phyloP scores from a whole-genome alignment of 768 basidiomycete species.

The Leccinum aurantiacum region DNA sequence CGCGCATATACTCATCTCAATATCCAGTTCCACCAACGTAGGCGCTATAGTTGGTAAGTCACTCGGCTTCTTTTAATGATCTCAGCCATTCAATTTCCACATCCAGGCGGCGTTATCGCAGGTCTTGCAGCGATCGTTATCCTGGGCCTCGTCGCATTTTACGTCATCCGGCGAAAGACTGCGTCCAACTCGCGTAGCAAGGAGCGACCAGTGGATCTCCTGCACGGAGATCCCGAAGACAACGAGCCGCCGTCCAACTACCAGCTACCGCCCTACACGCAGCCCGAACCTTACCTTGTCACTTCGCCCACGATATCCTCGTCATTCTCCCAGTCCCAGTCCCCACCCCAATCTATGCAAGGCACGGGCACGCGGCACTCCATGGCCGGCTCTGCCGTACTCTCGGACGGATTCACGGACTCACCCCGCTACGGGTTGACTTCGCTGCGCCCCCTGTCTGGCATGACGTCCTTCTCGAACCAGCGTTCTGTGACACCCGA shows the following conservation, averaged over 20 bases:
- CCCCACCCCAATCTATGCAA: slow-evolving; percentile 24
- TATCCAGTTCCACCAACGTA: slow-evolving; percentile 36
- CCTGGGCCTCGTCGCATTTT: slow-evolving; percentile 41
- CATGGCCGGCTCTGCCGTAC: slow-evolving; percentile 20
- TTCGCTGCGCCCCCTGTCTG: slow-evolving; percentile 29
- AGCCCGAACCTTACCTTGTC: slow-evolving; percentile 79
- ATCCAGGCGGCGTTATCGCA: slow-evolving; percentile 52
- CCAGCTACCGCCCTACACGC: slow-evolving; percentile 68
- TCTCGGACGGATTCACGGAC: slow-evolving; percentile 15
- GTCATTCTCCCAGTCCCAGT: slow-evolving; percentile 22
- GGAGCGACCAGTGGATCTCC: slow-evolving; percentile 66
- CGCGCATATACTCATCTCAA: slow-evolving; percentile 3
- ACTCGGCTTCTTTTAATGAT: background rate
- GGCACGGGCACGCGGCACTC: slow-evolving; percentile 25
- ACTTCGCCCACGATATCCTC: slow-evolving; percentile 47
- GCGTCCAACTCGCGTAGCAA: slow-evolving; percentile 38
- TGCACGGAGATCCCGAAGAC: slow-evolving; percentile 56
- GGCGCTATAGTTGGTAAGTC: slow-evolving; percentile 52
- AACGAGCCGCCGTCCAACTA: slow-evolving; percentile 40
- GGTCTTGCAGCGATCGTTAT: slow-evolving; percentile 53
- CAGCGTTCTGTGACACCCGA: slow-evolving; percentile 50
- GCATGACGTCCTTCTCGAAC: slow-evolving; percentile 32
- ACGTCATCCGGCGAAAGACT: slow-evolving; percentile 51
- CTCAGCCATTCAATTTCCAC: slow-evolving; percentile 7
- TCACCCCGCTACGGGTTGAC: slow-evolving; percentile 26